phyloP scores from a whole-genome alignment of 169 alveolate species.

The Cyclospora cayetanensis region DNA sequence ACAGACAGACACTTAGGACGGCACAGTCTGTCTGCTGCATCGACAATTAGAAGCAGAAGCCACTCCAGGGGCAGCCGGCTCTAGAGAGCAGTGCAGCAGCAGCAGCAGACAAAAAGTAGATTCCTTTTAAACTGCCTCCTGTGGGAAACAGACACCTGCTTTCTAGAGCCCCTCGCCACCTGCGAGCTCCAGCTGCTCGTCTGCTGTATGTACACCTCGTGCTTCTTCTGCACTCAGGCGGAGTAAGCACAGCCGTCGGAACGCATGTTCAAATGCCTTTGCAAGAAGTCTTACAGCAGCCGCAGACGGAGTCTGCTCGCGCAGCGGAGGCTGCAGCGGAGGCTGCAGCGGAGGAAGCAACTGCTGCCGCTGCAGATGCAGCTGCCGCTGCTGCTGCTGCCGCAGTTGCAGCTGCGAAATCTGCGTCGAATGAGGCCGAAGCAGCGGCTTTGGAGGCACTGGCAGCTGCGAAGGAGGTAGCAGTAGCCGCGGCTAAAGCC shows the following conservation, averaged over 20 bases:
- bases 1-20: no score
- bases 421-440: neutral
- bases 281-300: neutral
- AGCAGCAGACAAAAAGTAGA: no score
- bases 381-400: neutral
- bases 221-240: neutral
- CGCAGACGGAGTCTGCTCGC: neutral
- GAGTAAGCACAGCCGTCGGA: neutral
- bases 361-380: neutral
- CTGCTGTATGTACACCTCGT: neutral
- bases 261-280: neutral
- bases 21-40: no score
- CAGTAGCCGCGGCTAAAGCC: neutral
- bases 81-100: no score
- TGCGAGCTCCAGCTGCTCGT: neutral
- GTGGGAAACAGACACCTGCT: neutral
- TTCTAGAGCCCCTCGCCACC: neutral
- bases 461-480: slow-evolving; percentile 4
- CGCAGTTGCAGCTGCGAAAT: neutral
- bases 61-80: no score
- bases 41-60: no score
- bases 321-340: slow-evolving; percentile 1
- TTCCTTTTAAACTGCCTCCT: no score
- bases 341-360: slow-evolving; percentile 8
- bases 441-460: slow-evolving; percentile 2